These are phyloP conservation scores for Chaetomium globosum DNA, from an alignment of 2,329 filamentous ascomycete genomes.

Conservation along the genomic window DNA sequence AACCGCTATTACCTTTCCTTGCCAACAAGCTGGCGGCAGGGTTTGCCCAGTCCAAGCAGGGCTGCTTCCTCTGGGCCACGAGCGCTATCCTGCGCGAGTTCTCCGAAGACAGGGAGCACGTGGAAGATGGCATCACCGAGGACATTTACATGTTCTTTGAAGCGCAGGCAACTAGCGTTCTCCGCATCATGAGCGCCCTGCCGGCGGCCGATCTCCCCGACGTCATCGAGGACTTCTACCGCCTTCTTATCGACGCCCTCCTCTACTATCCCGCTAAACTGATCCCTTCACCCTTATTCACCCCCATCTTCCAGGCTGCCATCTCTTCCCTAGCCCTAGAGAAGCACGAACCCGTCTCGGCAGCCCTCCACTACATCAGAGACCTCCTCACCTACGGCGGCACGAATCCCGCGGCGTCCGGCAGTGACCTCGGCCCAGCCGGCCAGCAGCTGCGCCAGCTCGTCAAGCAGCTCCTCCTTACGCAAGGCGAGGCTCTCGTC, in stretches of 20 bases:
- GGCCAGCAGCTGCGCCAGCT: slow-evolving; percentile 70
- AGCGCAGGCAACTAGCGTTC: slow-evolving; percentile 84
- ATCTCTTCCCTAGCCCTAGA: slow-evolving; percentile 84
- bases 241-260: slow-evolving; percentile 85
- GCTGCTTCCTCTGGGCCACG: slow-evolving; percentile 98
- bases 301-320: slow-evolving; percentile 83
- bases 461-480: slow-evolving; percentile 70
- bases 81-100: slow-evolving; percentile 94
- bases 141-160: slow-evolving; percentile 95
- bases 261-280: slow-evolving; percentile 89
- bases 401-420: slow-evolving; percentile 68
- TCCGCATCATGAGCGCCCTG: slow-evolving; percentile 85
- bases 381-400: slow-evolving; percentile 89
- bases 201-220: slow-evolving; percentile 72
- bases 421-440: slow-evolving; percentile 58
- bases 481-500: slow-evolving; percentile 75
- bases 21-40: slow-evolving; percentile 86
- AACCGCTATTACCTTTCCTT: slow-evolving; percentile 78
- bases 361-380: slow-evolving; percentile 88
- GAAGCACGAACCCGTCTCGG: slow-evolving; percentile 87
- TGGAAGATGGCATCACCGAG: slow-evolving; percentile 78
- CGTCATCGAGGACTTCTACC: slow-evolving; percentile 96
- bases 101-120: slow-evolving; percentile 82
- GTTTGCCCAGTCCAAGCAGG: slow-evolving; percentile 83
- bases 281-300: slow-evolving; percentile 75